These are phyloP conservation scores for Kuraishia ogatae DNA, from an alignment of 805 yeast species.

Conservation along the genomic window DNA sequence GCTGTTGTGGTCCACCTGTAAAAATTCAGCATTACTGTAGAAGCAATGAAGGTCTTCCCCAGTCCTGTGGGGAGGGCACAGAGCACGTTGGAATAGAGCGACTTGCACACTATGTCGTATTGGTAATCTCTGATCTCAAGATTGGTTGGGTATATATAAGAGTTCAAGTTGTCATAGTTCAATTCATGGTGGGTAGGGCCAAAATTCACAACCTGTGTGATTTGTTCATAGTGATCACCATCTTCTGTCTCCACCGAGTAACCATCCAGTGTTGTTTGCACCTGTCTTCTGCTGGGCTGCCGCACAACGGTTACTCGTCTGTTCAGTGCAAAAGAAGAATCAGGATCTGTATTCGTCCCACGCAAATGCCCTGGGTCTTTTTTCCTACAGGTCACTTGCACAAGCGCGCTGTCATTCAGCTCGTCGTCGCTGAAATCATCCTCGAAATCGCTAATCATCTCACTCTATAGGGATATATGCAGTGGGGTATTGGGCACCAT, in stretches of 20 bases:
- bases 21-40: slow-evolving; percentile 86
- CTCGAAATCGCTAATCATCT: neutral
- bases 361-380: neutral
- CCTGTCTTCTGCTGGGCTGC: neutral
- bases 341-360: neutral
- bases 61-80: slow-evolving; percentile 96
- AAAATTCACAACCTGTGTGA: slow-evolving; percentile 15
- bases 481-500: neutral
- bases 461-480: neutral
- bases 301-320: neutral
- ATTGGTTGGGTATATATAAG: slow-evolving; percentile 80
- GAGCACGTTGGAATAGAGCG: slow-evolving; percentile 64
- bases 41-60: slow-evolving; percentile 95
- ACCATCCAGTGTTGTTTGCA: slow-evolving; percentile 18
- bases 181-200: slow-evolving; percentile 44
- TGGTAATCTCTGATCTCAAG: slow-evolving; percentile 84
- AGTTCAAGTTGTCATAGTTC: slow-evolving; percentile 25
- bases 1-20: slow-evolving; percentile 75
- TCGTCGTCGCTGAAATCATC: neutral
- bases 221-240: slow-evolving; percentile 16
- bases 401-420: neutral
- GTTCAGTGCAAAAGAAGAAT: neutral
- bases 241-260: slow-evolving; percentile 9
- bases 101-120: slow-evolving; percentile 62
- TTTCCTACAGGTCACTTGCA: neutral